Conservation (phyloP, 2,329 filamentous ascomycete genomes). For the Penicillium corylophilum region DNA sequence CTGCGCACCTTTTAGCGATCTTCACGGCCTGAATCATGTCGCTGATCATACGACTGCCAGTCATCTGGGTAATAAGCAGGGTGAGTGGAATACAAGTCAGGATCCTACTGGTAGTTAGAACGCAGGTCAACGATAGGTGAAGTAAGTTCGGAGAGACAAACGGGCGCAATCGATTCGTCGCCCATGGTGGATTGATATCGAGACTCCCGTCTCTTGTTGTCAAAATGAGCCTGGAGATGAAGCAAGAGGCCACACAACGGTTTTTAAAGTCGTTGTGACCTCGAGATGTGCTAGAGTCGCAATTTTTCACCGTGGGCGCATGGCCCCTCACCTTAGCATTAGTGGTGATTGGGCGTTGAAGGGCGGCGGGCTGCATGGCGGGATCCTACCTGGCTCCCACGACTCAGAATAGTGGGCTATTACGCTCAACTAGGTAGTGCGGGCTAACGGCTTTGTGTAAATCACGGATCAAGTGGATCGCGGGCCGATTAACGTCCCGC, state of each 20-base stretch:
- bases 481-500: not conserved
- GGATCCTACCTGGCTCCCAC: not conserved
- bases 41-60: conserved; percentile 8
- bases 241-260: not conserved
- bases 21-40: not conserved
- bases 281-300: not conserved
- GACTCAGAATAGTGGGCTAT: not conserved
- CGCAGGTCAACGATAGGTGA: too few species aligned
- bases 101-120: not conserved
- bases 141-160: not conserved
- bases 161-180: not conserved
- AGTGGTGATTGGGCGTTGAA: not conserved
- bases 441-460: not conserved
- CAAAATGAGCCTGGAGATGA: not conserved
- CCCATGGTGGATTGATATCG: not conserved
- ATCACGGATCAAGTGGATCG: not conserved
- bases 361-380: not conserved
- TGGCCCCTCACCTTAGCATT: not conserved
- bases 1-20: not conserved
- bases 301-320: not conserved
- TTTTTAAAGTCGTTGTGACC: not conserved
- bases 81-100: not conserved
- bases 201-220: not conserved
- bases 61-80: conserved; percentile 1
- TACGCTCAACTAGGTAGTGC: not conserved